Evolutionary conservation across 805 yeast genomes (phyloP).

Genomic region (Lachancea sp.): DNA sequence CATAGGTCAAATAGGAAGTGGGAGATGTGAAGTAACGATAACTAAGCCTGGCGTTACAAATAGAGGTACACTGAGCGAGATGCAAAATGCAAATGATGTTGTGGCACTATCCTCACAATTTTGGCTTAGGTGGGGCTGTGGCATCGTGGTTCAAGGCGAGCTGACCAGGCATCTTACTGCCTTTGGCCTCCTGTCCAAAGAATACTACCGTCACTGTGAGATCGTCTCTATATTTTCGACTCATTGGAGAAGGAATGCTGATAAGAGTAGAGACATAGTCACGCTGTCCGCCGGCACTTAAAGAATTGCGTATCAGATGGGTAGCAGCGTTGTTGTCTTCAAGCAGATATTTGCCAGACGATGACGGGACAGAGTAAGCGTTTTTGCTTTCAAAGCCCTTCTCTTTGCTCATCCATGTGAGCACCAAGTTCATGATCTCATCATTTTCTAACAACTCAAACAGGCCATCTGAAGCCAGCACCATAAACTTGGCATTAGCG

Average conservation of each 20-base stretch:
- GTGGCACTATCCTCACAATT: conserved; percentile 11
- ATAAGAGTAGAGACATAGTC: conserved; percentile 86
- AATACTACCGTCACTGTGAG: conserved; percentile 93
- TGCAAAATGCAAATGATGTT: neutral
- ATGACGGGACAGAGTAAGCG: too few species aligned
- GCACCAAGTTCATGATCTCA: conserved; percentile 87
- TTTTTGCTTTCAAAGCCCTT: neutral
- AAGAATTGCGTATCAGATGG: conserved; percentile 87
- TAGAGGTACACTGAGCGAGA: too few species aligned
- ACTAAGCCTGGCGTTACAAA: too few species aligned
- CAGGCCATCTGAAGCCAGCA: conserved; percentile 90
- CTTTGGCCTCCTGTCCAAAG: conserved; percentile 58
- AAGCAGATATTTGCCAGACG: conserved; percentile 41
- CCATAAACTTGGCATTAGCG: conserved; percentile 73
- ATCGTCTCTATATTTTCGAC: conserved; percentile 92
- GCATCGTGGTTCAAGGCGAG: conserved; percentile 22
- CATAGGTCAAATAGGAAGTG: too few species aligned
- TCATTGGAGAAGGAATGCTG: conserved; percentile 84
- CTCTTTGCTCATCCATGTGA: conserved; percentile 82
- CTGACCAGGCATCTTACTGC: conserved; percentile 20
- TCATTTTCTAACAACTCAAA: conserved; percentile 89
- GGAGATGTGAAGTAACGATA: too few species aligned
- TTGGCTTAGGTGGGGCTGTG: conserved; percentile 25
- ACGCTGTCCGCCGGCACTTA: conserved; percentile 78
- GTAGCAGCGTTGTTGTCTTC: conserved; percentile 89